phyloP scores from a whole-genome alignment of 352 stramenopile species.

The Globisporangium acanthophoron region DNA sequence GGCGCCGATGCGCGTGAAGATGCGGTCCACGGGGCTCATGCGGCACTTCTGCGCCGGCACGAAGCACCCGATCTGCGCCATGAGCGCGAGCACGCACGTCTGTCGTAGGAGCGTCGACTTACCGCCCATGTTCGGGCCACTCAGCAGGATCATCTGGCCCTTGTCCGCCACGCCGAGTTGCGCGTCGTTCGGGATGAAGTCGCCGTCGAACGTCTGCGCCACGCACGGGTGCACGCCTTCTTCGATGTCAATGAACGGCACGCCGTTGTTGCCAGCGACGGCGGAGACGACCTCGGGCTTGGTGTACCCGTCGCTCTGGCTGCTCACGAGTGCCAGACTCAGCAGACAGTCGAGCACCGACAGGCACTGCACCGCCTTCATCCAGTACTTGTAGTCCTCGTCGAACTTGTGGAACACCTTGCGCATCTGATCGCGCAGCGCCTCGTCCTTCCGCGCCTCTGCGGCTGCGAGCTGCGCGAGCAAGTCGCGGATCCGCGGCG shows the following conservation, averaged over 20 bases:
- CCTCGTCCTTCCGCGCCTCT: constrained; percentile 76
- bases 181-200: constrained; percentile 98
- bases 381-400: constrained; percentile 90
- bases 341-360: constrained; percentile 94
- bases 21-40: constrained; percentile 97
- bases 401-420: constrained; percentile 97
- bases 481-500: constrained; percentile 74
- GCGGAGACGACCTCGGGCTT: constrained; percentile 88
- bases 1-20: constrained; percentile 99
- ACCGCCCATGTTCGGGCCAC: constrained; percentile 98
- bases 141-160: constrained; percentile 90
- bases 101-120: constrained; percentile 98
- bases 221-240: constrained; percentile 95
- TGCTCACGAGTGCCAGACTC: constrained; percentile 91
- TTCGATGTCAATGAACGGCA: constrained; percentile 87
- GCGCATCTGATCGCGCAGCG: constrained; percentile 86
- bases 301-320: constrained; percentile 90
- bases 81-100: constrained; percentile 96
- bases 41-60: constrained; percentile 93
- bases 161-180: constrained; percentile 71
- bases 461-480: constrained; percentile 68
- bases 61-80: constrained; percentile 99
- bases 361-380: constrained; percentile 89
- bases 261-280: constrained; percentile 30
- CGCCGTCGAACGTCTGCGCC: constrained; percentile 63